Evolutionary conservation across 306 rosid species (phyloP).

Genomic region (Aeschynomene evenia): DNA sequence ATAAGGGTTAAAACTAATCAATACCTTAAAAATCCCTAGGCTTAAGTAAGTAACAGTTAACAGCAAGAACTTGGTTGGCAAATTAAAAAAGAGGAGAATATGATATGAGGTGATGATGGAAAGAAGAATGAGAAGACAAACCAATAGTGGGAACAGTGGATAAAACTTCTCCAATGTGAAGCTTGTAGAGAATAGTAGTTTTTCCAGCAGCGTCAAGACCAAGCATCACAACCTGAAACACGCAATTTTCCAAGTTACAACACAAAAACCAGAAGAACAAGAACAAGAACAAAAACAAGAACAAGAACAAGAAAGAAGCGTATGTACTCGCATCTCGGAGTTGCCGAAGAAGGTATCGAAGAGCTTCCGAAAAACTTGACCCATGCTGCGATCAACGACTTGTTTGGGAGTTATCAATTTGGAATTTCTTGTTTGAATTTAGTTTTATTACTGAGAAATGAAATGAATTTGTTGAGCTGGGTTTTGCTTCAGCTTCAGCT

Average conservation of each 20-base stretch:
- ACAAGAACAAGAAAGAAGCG: neutral
- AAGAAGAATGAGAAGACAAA: conserved; percentile 34
- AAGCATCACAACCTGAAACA: conserved; percentile 91
- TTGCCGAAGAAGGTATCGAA: conserved; percentile 51
- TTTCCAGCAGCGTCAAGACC: conserved; percentile 97
- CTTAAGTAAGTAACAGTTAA: neutral
- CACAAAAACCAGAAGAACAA: neutral
- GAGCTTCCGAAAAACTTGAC: conserved; percentile 59
- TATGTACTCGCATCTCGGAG: conserved; percentile 44
- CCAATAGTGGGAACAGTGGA: conserved; percentile 95
- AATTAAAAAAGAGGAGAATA: neutral
- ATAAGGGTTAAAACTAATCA: too few species aligned
- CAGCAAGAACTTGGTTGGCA: neutral
- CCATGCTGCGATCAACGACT: conserved; percentile 33
- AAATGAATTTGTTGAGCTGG: too few species aligned
- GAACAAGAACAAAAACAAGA: neutral
- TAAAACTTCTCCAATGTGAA: conserved; percentile 88
- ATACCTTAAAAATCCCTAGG: neutral
- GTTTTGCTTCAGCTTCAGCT: neutral
- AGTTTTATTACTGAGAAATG: neutral
- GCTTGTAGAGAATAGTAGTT: conserved; percentile 87
- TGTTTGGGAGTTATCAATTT: neutral
- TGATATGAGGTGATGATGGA: neutral
- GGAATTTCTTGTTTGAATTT: conserved; percentile 1
- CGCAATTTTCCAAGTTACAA: too few species aligned